Conservation (phyloP, 306 rosid genomes). For the Castanea crenata region DNA sequence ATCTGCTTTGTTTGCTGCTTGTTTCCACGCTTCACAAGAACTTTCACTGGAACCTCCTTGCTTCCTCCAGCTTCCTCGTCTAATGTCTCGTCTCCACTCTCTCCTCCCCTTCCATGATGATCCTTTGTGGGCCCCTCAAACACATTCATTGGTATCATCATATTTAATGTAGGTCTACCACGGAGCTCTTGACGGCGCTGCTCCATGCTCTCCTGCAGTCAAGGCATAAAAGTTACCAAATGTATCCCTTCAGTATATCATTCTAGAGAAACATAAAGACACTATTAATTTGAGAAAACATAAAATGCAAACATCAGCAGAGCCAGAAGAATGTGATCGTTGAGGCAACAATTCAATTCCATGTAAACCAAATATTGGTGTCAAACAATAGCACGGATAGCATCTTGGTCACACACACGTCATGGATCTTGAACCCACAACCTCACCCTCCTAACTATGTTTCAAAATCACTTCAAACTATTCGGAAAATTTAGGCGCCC, state of each 20-base stretch:
- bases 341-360: not conserved
- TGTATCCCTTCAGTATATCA: constrained; percentile 6
- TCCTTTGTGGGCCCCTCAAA: constrained; percentile 90
- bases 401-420: not conserved
- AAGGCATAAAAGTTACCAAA: constrained; percentile 5
- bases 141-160: constrained; percentile 94
- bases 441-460: not conserved
- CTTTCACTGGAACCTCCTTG: constrained; percentile 92
- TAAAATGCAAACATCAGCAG: not conserved
- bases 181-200: constrained; percentile 85
- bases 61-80: constrained; percentile 73
- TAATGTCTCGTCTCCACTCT: constrained; percentile 85
- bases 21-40: constrained; percentile 98
- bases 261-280: not conserved
- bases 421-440: not conserved
- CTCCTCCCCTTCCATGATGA: constrained; percentile 89
- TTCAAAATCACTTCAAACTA: not conserved
- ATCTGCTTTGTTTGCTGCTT: constrained; percentile 96
- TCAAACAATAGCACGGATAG: not conserved
- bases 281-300: not conserved
- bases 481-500: not conserved
- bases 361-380: not conserved
- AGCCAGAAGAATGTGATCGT: not conserved
- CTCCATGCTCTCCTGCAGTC: constrained; percentile 95
- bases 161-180: constrained; percentile 86